Conservation (phyloP, 805 yeast genomes). For the Yamadazyma kitorensis region DNA sequence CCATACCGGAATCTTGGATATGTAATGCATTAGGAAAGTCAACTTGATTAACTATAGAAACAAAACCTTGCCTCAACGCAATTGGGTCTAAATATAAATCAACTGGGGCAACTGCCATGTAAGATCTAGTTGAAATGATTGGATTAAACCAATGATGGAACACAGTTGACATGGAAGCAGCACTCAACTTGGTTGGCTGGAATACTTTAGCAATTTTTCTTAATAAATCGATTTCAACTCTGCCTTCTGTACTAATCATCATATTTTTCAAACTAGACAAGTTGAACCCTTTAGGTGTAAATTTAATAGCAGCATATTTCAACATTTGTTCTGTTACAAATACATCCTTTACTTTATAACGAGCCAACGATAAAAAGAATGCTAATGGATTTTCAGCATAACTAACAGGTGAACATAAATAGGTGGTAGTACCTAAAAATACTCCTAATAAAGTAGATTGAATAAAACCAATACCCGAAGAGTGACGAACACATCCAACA, state of each 20-base stretch:
- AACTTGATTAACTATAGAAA: constrained; percentile 73
- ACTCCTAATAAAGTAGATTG: constrained; percentile 83
- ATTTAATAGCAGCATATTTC: constrained; percentile 60
- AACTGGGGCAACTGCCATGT: constrained; percentile 83
- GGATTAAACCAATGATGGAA: constrained; percentile 82
- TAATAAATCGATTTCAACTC: constrained; percentile 66
- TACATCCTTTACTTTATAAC: constrained; percentile 80
- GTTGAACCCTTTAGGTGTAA: constrained; percentile 59
- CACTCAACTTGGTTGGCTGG: constrained; percentile 59
- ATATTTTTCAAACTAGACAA: constrained; percentile 69
- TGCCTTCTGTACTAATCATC: constrained; percentile 74
- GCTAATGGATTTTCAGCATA: constrained; percentile 71
- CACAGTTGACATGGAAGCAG: constrained; percentile 70
- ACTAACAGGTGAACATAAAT: constrained; percentile 72
- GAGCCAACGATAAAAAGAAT: constrained; percentile 66
- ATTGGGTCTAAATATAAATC: constrained; percentile 84
- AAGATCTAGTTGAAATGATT: constrained; percentile 78
- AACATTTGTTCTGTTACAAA: constrained; percentile 84
- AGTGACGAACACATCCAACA: constrained; percentile 83
- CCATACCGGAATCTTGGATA: constrained; percentile 93
- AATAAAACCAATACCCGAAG: constrained; percentile 82
- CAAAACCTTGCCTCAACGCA: constrained; percentile 85
- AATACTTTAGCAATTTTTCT: constrained; percentile 60
- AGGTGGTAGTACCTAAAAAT: constrained; percentile 83
- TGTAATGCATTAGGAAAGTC: constrained; percentile 68